phyloP scores from a whole-genome alignment of 371 early-diverging fungal species.

The Mycotypha africana region DNA sequence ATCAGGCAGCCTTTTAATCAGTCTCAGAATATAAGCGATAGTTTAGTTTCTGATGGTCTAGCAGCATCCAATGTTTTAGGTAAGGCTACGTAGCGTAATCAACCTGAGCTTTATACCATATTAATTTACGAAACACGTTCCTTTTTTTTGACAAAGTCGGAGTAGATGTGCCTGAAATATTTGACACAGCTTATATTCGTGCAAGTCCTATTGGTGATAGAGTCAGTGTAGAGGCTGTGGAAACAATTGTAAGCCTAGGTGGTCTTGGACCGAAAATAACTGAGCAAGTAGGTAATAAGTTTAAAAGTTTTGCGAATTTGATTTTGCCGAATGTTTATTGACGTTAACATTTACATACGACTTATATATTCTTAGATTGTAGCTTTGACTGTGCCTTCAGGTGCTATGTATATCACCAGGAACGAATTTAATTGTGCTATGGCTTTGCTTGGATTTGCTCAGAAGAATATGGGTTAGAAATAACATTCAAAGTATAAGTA shows the following conservation, averaged over 20 bases:
- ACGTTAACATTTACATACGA: neutral
- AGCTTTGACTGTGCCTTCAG: slow-evolving; percentile 42
- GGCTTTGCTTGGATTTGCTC: slow-evolving; percentile 69
- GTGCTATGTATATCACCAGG: slow-evolving; percentile 49
- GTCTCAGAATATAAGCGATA: slow-evolving; percentile 9
- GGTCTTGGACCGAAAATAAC: slow-evolving; percentile 44
- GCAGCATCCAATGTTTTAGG: slow-evolving; percentile 22
- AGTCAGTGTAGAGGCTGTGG: slow-evolving; percentile 45
- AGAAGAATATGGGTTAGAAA: slow-evolving; percentile 68
- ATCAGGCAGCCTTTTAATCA: slow-evolving; percentile 14
- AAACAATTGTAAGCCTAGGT: slow-evolving; percentile 43
- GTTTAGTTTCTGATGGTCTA: slow-evolving; percentile 13
- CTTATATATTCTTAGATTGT: slow-evolving; percentile 26
- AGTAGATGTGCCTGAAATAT: slow-evolving; percentile 49
- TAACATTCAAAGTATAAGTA: too few species aligned
- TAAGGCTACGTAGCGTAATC: too few species aligned
- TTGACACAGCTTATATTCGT: slow-evolving; percentile 51
- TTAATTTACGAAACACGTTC: neutral
- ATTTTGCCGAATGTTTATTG: neutral
- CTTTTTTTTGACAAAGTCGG: slow-evolving; percentile 33
- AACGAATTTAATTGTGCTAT: slow-evolving; percentile 70
- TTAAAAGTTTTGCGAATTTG: neutral
- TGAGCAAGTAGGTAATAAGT: slow-evolving; percentile 46
- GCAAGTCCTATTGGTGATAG: slow-evolving; percentile 47
- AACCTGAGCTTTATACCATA: neutral